A percentile compares a stretch with the other conserved stretches of the same genome.
Conservation (phyloP, 305 asterid genomes). For the Ruellia speciosa region DNA sequence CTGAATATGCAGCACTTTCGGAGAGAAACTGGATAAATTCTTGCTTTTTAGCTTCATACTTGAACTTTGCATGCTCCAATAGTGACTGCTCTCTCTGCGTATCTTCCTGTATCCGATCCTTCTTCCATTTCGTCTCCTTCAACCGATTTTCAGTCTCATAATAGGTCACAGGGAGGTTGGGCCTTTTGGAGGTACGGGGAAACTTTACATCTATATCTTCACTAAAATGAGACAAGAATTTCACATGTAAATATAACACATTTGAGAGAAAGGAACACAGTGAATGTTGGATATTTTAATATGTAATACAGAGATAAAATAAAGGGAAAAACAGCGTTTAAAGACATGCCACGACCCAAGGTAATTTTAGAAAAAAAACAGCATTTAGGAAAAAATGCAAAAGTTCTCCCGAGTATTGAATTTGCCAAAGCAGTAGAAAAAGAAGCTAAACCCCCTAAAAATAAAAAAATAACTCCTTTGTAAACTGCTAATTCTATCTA, state of each 20-base stretch:
- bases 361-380: no score
- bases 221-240: conserved; percentile 24
- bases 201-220: conserved; percentile 46
- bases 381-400: no score
- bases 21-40: conserved; percentile 36
- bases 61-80: conserved; percentile 37
- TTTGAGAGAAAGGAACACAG: background rate
- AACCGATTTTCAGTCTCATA: conserved; percentile 33
- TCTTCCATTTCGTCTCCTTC: conserved; percentile 54
- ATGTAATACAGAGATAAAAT: no score
- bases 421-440: no score
- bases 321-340: no score
- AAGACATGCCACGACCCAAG: no score
- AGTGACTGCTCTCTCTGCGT: conserved; percentile 39
- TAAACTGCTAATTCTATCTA: no score
- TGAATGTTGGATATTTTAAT: background rate
- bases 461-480: no score
- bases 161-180: conserved; percentile 30
- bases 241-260: conserved; percentile 5
- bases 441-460: no score
- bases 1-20: conserved; percentile 30
- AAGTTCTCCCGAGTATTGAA: no score
- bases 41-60: conserved; percentile 42
- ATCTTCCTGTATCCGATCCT: conserved; percentile 44
- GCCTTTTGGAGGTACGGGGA: conserved; percentile 33